Evolutionary conservation across 164 flowering plant genomes (phyloP).

Genomic region (Liquidambar formosana): DNA sequence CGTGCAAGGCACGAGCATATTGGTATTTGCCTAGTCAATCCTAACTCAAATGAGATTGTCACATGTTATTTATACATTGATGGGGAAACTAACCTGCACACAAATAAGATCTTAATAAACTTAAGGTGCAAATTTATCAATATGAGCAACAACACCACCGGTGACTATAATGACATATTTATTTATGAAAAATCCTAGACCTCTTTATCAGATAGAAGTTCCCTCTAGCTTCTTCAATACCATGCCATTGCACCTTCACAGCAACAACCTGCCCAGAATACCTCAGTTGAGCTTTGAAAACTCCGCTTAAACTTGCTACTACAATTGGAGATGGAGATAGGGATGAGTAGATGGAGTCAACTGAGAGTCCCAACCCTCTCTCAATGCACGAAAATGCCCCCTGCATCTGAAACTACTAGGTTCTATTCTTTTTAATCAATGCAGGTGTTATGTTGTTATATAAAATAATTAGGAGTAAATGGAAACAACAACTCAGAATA

Average conservation of each 20-base stretch:
- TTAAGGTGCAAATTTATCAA: conserved; percentile 93
- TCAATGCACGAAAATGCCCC: conserved; percentile 91
- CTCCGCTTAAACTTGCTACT: conserved; percentile 97
- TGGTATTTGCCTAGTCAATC: too few relatives aligned
- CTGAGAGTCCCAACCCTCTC: conserved; percentile 67
- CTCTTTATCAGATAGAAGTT: conserved; percentile 89
- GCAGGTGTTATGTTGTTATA: too few relatives aligned
- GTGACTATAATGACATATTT: conserved; percentile 75
- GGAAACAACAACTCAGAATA: too few relatives aligned
- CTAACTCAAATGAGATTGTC: too few relatives aligned
- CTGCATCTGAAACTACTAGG: conserved; percentile 84
- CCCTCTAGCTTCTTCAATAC: conserved; percentile 89
- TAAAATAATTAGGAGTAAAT: too few relatives aligned
- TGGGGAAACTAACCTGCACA: conserved; percentile 73
- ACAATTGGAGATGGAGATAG: conserved; percentile 91
- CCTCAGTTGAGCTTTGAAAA: conserved; percentile 85
- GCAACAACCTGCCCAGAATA: conserved; percentile 83
- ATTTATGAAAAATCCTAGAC: conserved; percentile 73
- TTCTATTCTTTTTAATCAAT: too few relatives aligned
- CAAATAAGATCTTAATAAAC: conserved; percentile 96
- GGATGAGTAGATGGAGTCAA: conserved; percentile 72
- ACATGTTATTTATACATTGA: too few relatives aligned
- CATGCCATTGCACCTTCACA: conserved; percentile 95
- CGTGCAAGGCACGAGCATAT: too few relatives aligned
- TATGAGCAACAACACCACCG: conserved; percentile 85